Percentiles rank a stretch among this genome's conserved stretches.
These are phyloP conservation scores for Blastocystis sp. DNA, from an alignment of 352 stramenopile species.

Conservation along the genomic window DNA sequence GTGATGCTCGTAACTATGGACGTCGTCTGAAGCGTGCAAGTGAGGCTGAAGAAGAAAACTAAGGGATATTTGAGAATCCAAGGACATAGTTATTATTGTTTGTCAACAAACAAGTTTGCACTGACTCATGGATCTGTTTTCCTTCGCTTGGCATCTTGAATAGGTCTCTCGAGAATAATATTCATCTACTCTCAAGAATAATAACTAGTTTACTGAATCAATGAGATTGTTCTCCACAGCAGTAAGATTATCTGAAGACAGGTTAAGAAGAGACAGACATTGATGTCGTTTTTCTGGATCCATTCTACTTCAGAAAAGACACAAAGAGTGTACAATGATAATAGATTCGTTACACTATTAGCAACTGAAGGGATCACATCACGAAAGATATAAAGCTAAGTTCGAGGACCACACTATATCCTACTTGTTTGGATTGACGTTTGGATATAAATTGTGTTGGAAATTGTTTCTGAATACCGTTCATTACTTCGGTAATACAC, in stretches of 20 bases:
- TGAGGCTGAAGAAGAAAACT: not conserved
- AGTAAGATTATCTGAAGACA: not conserved
- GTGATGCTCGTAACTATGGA: slow-evolving; percentile 57
- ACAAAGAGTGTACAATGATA: not conserved
- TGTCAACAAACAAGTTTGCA: not conserved
- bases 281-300: not conserved
- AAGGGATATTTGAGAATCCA: not conserved
- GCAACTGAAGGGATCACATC: slow-evolving; percentile 37
- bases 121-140: not conserved
- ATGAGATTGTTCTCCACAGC: not conserved
- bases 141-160: not conserved
- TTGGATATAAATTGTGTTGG: slow-evolving; percentile 1
- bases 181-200: slow-evolving; percentile 9
- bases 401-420: not conserved
- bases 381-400: not conserved
- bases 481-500: slow-evolving; percentile 7
- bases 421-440: not conserved
- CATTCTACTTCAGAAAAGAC: slow-evolving; percentile 3
- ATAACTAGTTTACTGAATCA: not conserved
- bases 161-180: not conserved
- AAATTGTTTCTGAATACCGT: not conserved
- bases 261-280: not conserved
- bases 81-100: not conserved
- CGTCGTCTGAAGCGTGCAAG: slow-evolving; percentile 10
- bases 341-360: slow-evolving; percentile 19